These are phyloP conservation scores for Boletus rubroflammeus DNA, from an alignment of 768 basidiomycete species.

Conservation along the genomic window DNA sequence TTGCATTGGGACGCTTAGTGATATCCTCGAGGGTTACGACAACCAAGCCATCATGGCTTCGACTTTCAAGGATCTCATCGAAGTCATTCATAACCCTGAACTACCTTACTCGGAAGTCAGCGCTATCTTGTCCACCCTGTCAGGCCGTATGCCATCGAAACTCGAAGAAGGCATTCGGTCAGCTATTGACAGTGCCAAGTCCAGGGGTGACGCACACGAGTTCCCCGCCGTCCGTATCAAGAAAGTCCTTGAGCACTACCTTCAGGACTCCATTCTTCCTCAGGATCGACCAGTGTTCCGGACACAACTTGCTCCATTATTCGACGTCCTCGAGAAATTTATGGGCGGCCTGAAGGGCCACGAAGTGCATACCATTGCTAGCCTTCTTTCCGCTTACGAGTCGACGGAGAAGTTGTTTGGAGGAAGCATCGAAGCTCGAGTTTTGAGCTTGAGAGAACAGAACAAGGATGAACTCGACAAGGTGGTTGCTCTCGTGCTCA, in stretches of 20 bases:
- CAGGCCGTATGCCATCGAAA: conserved; percentile 89
- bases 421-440: conserved; percentile 89
- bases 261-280: conserved; percentile 75
- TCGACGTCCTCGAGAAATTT: conserved; percentile 77
- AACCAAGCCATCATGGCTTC: conserved; percentile 88
- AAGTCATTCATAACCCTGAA: conserved; percentile 77
- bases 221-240: conserved; percentile 88
- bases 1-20: conserved; percentile 73
- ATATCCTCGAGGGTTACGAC: conserved; percentile 95
- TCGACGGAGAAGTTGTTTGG: conserved; percentile 90
- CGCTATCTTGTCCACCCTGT: conserved; percentile 81
- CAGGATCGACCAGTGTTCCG: conserved; percentile 82
- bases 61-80: conserved; percentile 82
- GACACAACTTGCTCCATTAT: conserved; percentile 62
- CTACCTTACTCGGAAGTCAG: conserved; percentile 85
- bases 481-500: conserved; percentile 81
- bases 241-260: conserved; percentile 80
- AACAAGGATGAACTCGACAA: conserved; percentile 90
- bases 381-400: conserved; percentile 74
- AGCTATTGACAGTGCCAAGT: conserved; percentile 70
- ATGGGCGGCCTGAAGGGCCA: conserved; percentile 81
- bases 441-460: conserved; percentile 86
- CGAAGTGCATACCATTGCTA: conserved; percentile 75
- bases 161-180: conserved; percentile 84
- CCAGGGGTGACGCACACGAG: conserved; percentile 71